Percentiles rank a stretch among this genome's conserved stretches.
Conservation (phyloP, 2,329 filamentous ascomycete species). For the Diaporthe aspalathi region DNA sequence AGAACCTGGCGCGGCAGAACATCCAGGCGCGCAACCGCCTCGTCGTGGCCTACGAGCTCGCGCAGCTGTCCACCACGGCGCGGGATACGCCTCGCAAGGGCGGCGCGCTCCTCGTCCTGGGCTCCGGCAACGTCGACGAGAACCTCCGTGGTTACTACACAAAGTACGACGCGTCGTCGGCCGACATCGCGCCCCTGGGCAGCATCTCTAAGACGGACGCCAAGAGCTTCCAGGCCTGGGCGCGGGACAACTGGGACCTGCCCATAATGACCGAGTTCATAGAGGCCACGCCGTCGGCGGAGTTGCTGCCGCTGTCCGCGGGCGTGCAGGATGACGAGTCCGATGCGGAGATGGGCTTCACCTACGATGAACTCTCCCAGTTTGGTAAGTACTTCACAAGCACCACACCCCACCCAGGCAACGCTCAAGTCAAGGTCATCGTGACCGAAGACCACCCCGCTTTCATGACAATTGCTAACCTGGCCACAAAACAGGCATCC, state of each 20-base stretch:
- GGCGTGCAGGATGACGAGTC: constrained; percentile 54
- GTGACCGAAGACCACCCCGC: too few relatives aligned
- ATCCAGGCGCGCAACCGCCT: constrained; percentile 74
- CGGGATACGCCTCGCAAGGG: constrained; percentile 62
- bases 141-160: constrained; percentile 66
- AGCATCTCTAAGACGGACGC: constrained; percentile 71
- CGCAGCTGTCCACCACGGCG: constrained; percentile 69
- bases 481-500: constrained; percentile 29
- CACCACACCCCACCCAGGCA: too few relatives aligned
- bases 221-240: constrained; percentile 72
- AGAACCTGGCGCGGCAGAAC: constrained; percentile 75
- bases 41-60: constrained; percentile 73
- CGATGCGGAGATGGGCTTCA: constrained; percentile 57
- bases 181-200: constrained; percentile 68
- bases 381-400: constrained; percentile 47
- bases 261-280: constrained; percentile 74
- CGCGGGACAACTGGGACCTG: constrained; percentile 65
- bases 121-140: constrained; percentile 72
- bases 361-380: constrained; percentile 54
- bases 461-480: neutral
- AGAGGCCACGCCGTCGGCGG: constrained; percentile 66
- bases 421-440: too few relatives aligned
- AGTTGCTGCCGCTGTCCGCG: constrained; percentile 57
- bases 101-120: constrained; percentile 71
- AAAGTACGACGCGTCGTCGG: constrained; percentile 71